Conservation (phyloP, 106 monocot genomes). For the Acorus calamus region DNA sequence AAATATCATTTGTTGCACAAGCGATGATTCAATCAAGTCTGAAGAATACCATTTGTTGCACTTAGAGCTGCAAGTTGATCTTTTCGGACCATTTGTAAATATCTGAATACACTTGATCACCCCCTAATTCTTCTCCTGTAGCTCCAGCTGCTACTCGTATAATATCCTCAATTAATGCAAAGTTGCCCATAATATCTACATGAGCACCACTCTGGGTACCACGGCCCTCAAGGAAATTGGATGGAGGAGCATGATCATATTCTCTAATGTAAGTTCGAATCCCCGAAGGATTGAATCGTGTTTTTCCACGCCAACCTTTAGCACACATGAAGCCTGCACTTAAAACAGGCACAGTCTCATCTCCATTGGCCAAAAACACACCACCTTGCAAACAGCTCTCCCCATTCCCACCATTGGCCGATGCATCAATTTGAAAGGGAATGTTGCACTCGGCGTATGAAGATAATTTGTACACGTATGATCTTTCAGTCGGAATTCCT, state of each 20-base stretch:
- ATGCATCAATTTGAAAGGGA: slow-evolving; percentile 85
- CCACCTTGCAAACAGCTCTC: slow-evolving; percentile 68
- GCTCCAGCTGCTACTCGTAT: slow-evolving; percentile 93
- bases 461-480: slow-evolving; percentile 88
- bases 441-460: slow-evolving; percentile 69
- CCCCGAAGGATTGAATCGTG: slow-evolving; percentile 86
- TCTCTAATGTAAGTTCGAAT: slow-evolving; percentile 77
- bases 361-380: slow-evolving; percentile 65
- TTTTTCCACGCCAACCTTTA: slow-evolving; percentile 90
- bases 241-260: slow-evolving; percentile 80
- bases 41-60: slow-evolving; percentile 15
- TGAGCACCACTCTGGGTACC: slow-evolving; percentile 97
- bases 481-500: slow-evolving; percentile 91
- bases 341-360: slow-evolving; percentile 94
- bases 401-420: slow-evolving; percentile 54
- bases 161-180: slow-evolving; percentile 89
- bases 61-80: slow-evolving; percentile 63
- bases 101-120: slow-evolving; percentile 83
- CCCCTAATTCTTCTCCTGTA: slow-evolving; percentile 81
- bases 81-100: slow-evolving; percentile 97
- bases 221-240: slow-evolving; percentile 79
- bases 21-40: background rate
- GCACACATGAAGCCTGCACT: slow-evolving; percentile 96
- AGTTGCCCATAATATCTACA: slow-evolving; percentile 99
- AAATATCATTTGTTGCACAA: too few relatives aligned